phyloP scores from a whole-genome alignment of 2,329 filamentous ascomycete genomes.

The Aureobasidium zeae region DNA sequence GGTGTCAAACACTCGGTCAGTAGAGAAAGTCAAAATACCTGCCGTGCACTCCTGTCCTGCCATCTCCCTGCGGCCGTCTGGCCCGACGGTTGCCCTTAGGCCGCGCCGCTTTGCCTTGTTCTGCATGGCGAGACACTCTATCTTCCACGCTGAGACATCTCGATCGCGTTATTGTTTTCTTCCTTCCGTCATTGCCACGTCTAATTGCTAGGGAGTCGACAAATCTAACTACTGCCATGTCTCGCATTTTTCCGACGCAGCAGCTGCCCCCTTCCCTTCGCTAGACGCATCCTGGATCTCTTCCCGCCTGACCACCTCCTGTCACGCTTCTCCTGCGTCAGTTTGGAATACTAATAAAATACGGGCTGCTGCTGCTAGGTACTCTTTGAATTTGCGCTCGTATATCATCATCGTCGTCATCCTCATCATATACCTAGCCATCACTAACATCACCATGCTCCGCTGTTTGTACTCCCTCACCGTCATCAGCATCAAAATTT shows the following conservation, averaged over 20 bases:
- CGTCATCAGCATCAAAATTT: no score
- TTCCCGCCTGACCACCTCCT: neutral
- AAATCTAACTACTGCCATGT: conserved; percentile 13
- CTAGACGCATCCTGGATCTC: no score
- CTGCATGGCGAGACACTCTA: conserved; percentile 14
- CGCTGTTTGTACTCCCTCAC: neutral
- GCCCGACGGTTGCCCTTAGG: conserved; percentile 8
- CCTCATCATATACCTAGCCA: no score
- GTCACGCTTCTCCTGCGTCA: conserved; percentile 11
- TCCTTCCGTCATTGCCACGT: conserved; percentile 4
- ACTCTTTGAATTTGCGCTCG: no score
- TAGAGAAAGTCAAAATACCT: conserved; percentile 14
- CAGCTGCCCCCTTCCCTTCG: neutral
- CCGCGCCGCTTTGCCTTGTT: conserved; percentile 7
- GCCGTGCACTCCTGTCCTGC: conserved; percentile 4
- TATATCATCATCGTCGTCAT: no score
- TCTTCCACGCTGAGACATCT: conserved; percentile 13
- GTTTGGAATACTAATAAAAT: no score
- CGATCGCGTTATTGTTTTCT: conserved; percentile 11
- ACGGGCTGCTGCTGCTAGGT: no score
- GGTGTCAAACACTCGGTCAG: conserved; percentile 11
- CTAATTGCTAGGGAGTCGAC: neutral
- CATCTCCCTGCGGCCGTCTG: conserved; percentile 5
- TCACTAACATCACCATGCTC: no score
- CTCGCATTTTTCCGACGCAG: conserved; percentile 10